A percentile compares a stretch with the other conserved stretches of the same genome.
phyloP scores from a whole-genome alignment of 345 rosid species.

The Eucalyptus melliodora region DNA sequence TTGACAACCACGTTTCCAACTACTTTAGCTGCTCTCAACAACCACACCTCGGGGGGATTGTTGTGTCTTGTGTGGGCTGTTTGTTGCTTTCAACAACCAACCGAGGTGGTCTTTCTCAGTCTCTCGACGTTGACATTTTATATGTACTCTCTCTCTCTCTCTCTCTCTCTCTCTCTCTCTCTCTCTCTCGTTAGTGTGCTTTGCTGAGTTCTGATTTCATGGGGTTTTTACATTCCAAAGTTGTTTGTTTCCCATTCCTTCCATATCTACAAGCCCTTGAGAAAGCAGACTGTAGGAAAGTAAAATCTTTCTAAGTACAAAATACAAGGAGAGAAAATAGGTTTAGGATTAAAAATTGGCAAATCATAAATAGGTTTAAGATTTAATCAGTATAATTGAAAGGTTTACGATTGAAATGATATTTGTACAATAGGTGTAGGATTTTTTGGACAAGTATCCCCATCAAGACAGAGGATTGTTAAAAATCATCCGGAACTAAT shows the following conservation, averaged over 20 bases:
- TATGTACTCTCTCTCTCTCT: neutral
- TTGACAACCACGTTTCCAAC: neutral
- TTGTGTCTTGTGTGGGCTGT: neutral
- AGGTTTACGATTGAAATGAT: accelerated
- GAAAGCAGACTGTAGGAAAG: neutral
- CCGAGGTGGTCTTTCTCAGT: neutral
- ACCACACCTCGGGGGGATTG: neutral
- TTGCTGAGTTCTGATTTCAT: neutral
- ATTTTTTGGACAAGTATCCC: too few species aligned
- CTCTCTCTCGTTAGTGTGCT: neutral
- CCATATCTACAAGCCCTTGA: neutral
- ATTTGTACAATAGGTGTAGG: too few species aligned
- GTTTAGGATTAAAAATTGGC: too few species aligned
- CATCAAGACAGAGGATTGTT: neutral
- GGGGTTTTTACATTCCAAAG: neutral
- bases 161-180: neutral
- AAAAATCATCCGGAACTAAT: neutral
- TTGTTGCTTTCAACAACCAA: neutral
- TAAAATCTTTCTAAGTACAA: too few species aligned
- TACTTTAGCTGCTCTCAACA: neutral
- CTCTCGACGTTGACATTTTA: neutral
- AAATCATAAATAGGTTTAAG: too few species aligned
- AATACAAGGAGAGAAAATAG: too few species aligned
- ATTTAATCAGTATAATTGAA: too few species aligned
- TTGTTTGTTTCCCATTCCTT: neutral